phyloP scores from a whole-genome alignment of 352 stramenopile species.

The Pythium graminicola region DNA sequence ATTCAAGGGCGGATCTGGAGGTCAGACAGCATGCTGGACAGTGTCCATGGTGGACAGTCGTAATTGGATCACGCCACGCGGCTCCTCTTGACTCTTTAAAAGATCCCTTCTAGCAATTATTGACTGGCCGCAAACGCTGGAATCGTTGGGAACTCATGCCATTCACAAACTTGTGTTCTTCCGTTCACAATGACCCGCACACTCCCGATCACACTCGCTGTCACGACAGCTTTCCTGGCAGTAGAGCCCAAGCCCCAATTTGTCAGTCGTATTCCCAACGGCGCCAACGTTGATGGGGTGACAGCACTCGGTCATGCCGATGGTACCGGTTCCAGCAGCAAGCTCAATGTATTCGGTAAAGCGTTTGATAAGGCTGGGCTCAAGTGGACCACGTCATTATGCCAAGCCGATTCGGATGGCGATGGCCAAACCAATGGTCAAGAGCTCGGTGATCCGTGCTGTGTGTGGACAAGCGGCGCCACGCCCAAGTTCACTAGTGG shows the following conservation, averaged over 20 bases:
- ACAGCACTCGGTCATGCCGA: conserved; percentile 20
- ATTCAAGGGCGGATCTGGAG: too few species aligned
- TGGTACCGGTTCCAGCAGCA: background rate
- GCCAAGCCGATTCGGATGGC: conserved; percentile 39
- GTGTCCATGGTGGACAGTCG: too few species aligned
- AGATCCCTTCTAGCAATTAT: too few species aligned
- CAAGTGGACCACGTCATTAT: conserved; percentile 31
- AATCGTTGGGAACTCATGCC: too few species aligned
- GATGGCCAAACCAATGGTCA: conserved; percentile 52
- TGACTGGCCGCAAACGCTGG: too few species aligned
- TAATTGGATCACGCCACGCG: too few species aligned
- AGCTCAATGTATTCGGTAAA: conserved; percentile 31
- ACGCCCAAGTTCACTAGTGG: conserved; percentile 1
- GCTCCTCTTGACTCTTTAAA: too few species aligned
- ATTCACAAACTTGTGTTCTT: too few species aligned
- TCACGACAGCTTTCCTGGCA: background rate
- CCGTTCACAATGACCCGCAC: background rate
- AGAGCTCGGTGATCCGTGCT: conserved; percentile 55
- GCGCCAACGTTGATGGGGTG: conserved; percentile 15
- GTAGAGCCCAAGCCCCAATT: conserved; percentile 10
- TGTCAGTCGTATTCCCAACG: conserved; percentile 25
- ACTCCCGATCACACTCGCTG: background rate
- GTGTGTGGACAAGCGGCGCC: conserved; percentile 25
- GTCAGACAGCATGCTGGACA: too few species aligned
- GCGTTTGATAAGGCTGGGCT: conserved; percentile 23